Conservation (phyloP, 2,329 filamentous ascomycete species). For the Geosmithia putterillii region DNA sequence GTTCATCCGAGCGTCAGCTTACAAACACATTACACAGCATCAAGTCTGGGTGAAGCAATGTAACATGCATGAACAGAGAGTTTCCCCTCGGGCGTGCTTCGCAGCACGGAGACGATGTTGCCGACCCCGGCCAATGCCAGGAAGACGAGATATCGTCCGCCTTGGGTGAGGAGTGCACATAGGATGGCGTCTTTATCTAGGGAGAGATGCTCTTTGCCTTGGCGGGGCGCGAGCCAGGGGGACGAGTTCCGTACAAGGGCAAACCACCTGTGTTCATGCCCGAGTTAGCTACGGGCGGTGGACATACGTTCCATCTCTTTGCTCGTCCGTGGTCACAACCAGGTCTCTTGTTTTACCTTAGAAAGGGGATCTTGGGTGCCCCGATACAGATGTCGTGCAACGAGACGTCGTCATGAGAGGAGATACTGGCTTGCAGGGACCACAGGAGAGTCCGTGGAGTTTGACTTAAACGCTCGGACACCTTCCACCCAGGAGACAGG, state of each 20-base stretch:
- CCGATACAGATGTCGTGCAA: slow-evolving; percentile 48
- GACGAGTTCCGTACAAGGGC: slow-evolving; percentile 66
- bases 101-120: slow-evolving; percentile 58
- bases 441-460: slow-evolving; percentile 59
- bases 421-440: slow-evolving; percentile 47
- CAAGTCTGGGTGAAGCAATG: not conserved
- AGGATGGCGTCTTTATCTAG: slow-evolving; percentile 70
- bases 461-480: slow-evolving; percentile 47
- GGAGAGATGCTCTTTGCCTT: slow-evolving; percentile 55
- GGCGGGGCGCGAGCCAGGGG: slow-evolving; percentile 81
- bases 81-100: slow-evolving; percentile 50
- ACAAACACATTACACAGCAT: slow-evolving; percentile 1
- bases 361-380: slow-evolving; percentile 41
- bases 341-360: slow-evolving; percentile 42
- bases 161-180: slow-evolving; percentile 59
- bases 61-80: slow-evolving; percentile 49
- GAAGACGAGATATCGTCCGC: slow-evolving; percentile 65
- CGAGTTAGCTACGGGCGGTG: not conserved
- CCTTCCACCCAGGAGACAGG: slow-evolving; percentile 41
- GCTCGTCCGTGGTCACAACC: not conserved
- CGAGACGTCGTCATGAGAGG: slow-evolving; percentile 41
- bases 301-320: not conserved
- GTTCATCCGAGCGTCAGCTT: slow-evolving; percentile 1
- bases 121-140: slow-evolving; percentile 66
- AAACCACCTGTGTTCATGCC: slow-evolving; percentile 55